Percentiles rank a stretch among this genome's conserved stretches.
phyloP scores from a whole-genome alignment of 768 basidiomycete genomes.

The Termitomyces sp. region DNA sequence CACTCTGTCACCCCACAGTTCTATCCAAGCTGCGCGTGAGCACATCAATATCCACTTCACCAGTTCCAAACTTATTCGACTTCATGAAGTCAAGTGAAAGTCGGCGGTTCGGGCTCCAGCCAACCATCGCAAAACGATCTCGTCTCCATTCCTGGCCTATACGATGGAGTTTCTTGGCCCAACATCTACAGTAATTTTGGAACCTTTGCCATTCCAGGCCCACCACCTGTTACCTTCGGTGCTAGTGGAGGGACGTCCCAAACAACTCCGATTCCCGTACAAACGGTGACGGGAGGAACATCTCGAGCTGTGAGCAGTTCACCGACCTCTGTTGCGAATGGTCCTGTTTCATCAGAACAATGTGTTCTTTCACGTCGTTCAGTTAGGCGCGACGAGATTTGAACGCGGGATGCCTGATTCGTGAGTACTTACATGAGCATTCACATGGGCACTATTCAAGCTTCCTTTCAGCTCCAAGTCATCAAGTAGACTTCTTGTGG shows the following conservation, averaged over 20 bases:
- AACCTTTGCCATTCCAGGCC: neutral
- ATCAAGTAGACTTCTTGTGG: neutral
- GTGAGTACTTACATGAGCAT: neutral
- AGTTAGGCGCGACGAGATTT: neutral
- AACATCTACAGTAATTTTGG: neutral
- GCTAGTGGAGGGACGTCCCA: neutral
- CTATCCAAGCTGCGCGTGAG: neutral
- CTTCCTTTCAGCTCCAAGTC: neutral
- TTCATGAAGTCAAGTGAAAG: neutral
- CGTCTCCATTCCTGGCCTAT: neutral
- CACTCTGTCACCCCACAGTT: neutral
- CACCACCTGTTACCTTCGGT: neutral
- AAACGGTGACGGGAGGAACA: neutral
- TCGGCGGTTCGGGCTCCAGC: neutral
- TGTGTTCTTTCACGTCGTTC: neutral
- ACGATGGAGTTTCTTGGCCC: neutral
- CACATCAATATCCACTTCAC: neutral
- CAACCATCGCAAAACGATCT: neutral
- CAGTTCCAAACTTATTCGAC: neutral
- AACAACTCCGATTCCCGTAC: neutral
- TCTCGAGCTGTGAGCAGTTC: neutral
- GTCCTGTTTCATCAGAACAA: neutral
- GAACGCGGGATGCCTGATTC: neutral
- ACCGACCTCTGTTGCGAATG: neutral
- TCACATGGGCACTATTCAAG: neutral